Conservation (phyloP, 257 asterid genomes). For the Leptodermis oblonga region DNA sequence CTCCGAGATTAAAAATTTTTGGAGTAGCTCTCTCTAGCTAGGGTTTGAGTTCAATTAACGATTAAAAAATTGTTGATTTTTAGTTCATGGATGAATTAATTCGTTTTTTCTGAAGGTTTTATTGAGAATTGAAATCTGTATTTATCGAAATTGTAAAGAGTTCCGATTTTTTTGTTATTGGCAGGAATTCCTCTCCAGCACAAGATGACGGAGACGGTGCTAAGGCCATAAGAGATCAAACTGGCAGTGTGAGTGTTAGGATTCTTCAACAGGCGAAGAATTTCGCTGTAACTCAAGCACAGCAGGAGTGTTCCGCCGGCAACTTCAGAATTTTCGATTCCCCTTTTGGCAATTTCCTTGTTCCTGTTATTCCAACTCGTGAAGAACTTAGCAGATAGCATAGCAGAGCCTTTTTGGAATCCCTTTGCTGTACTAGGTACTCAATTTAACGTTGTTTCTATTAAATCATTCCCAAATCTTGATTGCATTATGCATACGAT, state of each 20-base stretch:
- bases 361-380: conserved; percentile 73
- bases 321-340: conserved; percentile 65
- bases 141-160: no score
- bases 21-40: neutral
- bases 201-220: conserved; percentile 25
- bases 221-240: conserved; percentile 14
- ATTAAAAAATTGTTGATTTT: neutral
- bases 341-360: conserved; percentile 64
- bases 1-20: neutral
- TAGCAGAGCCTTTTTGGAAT: no score
- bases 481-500: neutral
- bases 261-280: conserved; percentile 52
- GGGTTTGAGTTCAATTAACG: neutral
- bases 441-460: neutral
- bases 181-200: conserved; percentile 20
- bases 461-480: neutral
- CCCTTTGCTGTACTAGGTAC: neutral
- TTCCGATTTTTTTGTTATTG: conserved; percentile 3
- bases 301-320: conserved; percentile 54
- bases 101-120: neutral
- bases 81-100: neutral
- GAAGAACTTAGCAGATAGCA: conserved; percentile 50
- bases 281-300: conserved; percentile 62
- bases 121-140: neutral
- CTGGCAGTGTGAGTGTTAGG: conserved; percentile 21